A percentile compares a stretch with the other conserved stretches of the same genome.
phyloP scores from a whole-genome alignment of 2,329 filamentous ascomycete genomes.

The Talaromyces amestolkiae region DNA sequence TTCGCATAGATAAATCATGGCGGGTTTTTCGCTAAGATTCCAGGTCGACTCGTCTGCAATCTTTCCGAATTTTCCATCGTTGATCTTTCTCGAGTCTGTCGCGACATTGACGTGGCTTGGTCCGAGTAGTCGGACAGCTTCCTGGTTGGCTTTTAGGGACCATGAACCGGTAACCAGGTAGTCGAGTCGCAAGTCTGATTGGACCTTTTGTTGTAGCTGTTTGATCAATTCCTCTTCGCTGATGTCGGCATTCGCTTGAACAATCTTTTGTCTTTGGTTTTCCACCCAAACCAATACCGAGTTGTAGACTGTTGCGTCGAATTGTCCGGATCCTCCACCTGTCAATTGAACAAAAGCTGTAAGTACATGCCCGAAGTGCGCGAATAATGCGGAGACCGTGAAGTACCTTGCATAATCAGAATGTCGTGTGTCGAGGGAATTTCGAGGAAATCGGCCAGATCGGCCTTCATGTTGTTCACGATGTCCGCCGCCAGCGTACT shows the following conservation, averaged over 20 bases:
- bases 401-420: slow-evolving; percentile 70
- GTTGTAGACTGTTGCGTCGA: slow-evolving; percentile 81
- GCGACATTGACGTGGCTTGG: slow-evolving; percentile 74
- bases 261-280: slow-evolving; percentile 59
- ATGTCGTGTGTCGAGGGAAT: slow-evolving; percentile 85
- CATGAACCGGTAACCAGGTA: slow-evolving; percentile 89
- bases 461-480: slow-evolving; percentile 72
- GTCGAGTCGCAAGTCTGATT: slow-evolving; percentile 73
- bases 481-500: slow-evolving; percentile 75
- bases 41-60: slow-evolving; percentile 77
- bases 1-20: slow-evolving; percentile 85
- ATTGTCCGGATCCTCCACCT: slow-evolving; percentile 77
- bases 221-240: slow-evolving; percentile 54
- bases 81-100: slow-evolving; percentile 61
- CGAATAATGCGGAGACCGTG: not conserved
- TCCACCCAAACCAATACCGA: slow-evolving; percentile 79
- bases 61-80: slow-evolving; percentile 78
- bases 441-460: slow-evolving; percentile 70
- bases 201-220: slow-evolving; percentile 62
- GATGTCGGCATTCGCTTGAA: slow-evolving; percentile 29
- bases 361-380: not conserved
- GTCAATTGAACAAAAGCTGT: slow-evolving; percentile 30
- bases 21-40: slow-evolving; percentile 63
- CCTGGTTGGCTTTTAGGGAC: slow-evolving; percentile 84
- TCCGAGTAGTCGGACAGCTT: slow-evolving; percentile 75